Conservation (phyloP, 306 rosid genomes). For the Amphicarpaea edgeworthii region DNA sequence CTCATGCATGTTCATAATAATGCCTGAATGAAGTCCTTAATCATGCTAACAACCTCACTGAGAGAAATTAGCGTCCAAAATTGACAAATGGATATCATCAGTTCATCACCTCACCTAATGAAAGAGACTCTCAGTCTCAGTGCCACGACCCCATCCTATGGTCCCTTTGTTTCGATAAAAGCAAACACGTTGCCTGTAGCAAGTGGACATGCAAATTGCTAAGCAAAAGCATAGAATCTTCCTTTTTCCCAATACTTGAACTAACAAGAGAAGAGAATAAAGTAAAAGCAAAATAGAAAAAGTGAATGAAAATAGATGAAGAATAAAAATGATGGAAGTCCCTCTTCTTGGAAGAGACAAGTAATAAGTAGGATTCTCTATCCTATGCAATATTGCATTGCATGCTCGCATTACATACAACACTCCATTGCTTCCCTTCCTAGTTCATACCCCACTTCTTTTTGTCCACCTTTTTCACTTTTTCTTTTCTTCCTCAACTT, state of each 20-base stretch:
- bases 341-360: conserved; percentile 59
- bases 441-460: conserved; percentile 39
- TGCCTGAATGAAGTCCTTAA: conserved; percentile 22
- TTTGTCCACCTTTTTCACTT: conserved; percentile 32
- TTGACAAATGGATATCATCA: conserved; percentile 40
- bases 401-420: conserved; percentile 46
- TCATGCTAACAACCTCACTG: conserved; percentile 36
- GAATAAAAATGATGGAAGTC: conserved; percentile 47
- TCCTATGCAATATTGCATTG: conserved; percentile 35
- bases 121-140: neutral
- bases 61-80: conserved; percentile 39
- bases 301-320: conserved; percentile 7
- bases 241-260: no score
- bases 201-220: conserved; percentile 24
- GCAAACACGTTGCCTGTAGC: conserved; percentile 33
- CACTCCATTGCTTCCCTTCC: conserved; percentile 2
- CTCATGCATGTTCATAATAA: conserved; percentile 11
- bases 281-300: conserved; percentile 24
- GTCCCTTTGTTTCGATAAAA: conserved; percentile 38
- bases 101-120: neutral
- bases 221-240: no score
- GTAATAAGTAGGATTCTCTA: conserved; percentile 70
- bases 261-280: conserved; percentile 42
- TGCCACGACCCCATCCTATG: conserved; percentile 34
- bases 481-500: conserved; percentile 25